Percentiles rank a stretch among this genome's conserved stretches.
Evolutionary conservation across 108 stramenopile species (phyloP).

Genomic region (Tribonema minus): DNA sequence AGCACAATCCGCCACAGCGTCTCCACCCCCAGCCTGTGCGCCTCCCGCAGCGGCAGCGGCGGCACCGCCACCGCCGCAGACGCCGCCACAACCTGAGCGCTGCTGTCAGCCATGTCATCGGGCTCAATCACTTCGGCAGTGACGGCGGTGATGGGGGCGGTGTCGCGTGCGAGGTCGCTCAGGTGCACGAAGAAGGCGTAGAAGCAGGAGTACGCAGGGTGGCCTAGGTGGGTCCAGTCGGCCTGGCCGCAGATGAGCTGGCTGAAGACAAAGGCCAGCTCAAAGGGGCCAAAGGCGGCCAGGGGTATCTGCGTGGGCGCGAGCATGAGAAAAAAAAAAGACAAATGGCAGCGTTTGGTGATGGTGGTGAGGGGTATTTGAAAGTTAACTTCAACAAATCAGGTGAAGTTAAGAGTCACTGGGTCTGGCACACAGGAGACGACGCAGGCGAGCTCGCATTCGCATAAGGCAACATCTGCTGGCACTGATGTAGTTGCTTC

Average conservation of each 20-base stretch:
- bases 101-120: background rate
- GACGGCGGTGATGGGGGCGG: background rate
- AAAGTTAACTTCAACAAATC: background rate
- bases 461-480: too few relatives aligned
- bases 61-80: too few relatives aligned
- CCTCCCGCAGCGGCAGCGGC: too few relatives aligned
- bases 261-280: conserved; percentile 10
- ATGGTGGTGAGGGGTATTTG: too few relatives aligned
- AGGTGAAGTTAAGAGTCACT: background rate
- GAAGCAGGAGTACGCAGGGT: conserved; percentile 52
- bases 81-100: background rate
- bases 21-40: conserved; percentile 40
- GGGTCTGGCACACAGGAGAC: background rate
- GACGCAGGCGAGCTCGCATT: too few relatives aligned
- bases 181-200: conserved; percentile 46
- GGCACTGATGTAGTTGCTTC: too few relatives aligned
- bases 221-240: conserved; percentile 50
- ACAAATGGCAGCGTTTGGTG: background rate
- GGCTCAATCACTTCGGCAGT: background rate
- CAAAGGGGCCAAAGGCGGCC: background rate
- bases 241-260: conserved; percentile 44
- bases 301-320: too few relatives aligned
- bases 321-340: too few relatives aligned
- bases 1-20: conserved; percentile 53
- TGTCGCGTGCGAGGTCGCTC: background rate